A percentile compares a stretch with the other conserved stretches of the same genome.
These are phyloP conservation scores for Cucurbitaria berberidis DNA, from an alignment of 2,329 filamentous ascomycete genomes.

Conservation along the genomic window DNA sequence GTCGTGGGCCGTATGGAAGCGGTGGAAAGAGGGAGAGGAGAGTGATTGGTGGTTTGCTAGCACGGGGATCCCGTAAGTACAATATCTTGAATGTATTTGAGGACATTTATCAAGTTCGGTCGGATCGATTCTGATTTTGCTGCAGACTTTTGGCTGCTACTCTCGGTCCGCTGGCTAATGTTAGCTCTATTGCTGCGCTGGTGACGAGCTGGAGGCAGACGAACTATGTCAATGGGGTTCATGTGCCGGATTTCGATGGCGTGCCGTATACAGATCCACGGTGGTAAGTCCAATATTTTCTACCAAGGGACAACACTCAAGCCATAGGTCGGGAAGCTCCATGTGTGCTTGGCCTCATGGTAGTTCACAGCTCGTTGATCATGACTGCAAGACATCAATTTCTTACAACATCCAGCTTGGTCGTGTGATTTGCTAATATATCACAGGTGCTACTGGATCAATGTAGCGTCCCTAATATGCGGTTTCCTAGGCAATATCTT, in stretches of 20 bases:
- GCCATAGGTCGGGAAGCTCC: not conserved
- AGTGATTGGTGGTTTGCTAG: constrained; percentile 51
- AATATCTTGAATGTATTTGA: not conserved
- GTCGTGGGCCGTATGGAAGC: constrained; percentile 20
- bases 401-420: constrained; percentile 34
- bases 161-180: constrained; percentile 83
- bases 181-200: constrained; percentile 86
- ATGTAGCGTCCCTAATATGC: constrained; percentile 76
- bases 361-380: no score
- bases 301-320: no score
- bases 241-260: constrained; percentile 60
- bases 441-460: constrained; percentile 66
- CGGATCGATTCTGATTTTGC: constrained; percentile 1
- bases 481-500: constrained; percentile 82
- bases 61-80: constrained; percentile 40
- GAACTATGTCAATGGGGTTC: constrained; percentile 55
- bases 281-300: constrained; percentile 60
- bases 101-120: no score
- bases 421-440: not conserved
- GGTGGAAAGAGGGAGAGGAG: constrained; percentile 17
- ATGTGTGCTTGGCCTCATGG: no score
- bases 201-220: constrained; percentile 77
- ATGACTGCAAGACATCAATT: no score
- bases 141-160: constrained; percentile 75
- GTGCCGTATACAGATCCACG: constrained; percentile 69